These are phyloP conservation scores for Cyberlindnera saturnus DNA, from an alignment of 805 yeast genomes.

Conservation along the genomic window DNA sequence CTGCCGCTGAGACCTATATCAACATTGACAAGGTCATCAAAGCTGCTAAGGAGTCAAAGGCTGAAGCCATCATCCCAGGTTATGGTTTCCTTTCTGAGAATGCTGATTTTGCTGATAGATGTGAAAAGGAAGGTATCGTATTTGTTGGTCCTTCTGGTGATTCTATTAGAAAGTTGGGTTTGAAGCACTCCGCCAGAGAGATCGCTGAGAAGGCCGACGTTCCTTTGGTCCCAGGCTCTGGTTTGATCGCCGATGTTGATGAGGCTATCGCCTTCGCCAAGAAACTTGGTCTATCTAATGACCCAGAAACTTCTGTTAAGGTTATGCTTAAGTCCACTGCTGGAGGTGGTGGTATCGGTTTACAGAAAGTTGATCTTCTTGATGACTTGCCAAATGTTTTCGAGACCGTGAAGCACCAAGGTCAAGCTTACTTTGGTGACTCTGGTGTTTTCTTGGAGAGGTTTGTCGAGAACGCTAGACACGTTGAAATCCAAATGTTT, in stretches of 20 bases:
- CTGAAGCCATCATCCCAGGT: conserved; percentile 97
- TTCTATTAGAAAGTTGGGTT: conserved; percentile 83
- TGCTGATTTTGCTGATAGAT: conserved; percentile 90
- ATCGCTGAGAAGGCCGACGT: conserved; percentile 90
- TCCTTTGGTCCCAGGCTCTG: conserved; percentile 97
- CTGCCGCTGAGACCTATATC: conserved; percentile 90
- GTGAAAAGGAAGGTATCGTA: conserved; percentile 74
- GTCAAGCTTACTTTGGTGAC: conserved; percentile 88
- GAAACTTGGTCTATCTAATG: conserved; percentile 40
- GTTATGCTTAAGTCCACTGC: conserved; percentile 97
- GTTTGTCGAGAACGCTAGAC: conserved; percentile 92
- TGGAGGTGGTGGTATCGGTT: conserved; percentile 99
- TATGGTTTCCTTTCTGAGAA: conserved; percentile 95
- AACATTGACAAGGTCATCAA: conserved; percentile 76
- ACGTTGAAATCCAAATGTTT: conserved; percentile 92
- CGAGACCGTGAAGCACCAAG: conserved; percentile 90
- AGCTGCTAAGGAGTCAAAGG: conserved; percentile 78
- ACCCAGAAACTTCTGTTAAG: conserved; percentile 53
- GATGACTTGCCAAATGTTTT: conserved; percentile 80
- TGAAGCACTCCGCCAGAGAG: conserved; percentile 95
- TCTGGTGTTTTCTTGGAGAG: conserved; percentile 93
- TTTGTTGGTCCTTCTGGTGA: conserved; percentile 97
- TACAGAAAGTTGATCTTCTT: conserved; percentile 84
- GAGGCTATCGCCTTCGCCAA: conserved; percentile 78
- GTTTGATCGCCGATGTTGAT: conserved; percentile 59